Evolutionary conservation across 495 filamentous ascomycete species (phyloP).

Genomic region (Barbatosphaeria neglecta): DNA sequence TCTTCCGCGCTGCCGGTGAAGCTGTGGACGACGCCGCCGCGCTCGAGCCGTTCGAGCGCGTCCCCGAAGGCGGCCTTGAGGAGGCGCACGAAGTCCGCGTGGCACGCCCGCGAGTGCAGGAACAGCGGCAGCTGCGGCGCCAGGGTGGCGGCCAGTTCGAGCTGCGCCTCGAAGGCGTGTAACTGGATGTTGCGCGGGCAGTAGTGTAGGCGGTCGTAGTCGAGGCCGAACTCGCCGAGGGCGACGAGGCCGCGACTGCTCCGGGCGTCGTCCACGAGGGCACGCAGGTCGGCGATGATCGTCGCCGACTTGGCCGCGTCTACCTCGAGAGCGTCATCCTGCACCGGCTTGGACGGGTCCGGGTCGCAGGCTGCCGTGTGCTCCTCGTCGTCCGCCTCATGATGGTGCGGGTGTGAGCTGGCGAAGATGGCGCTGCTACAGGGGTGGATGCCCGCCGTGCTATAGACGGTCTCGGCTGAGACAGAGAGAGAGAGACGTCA

Average conservation of each 20-base stretch:
- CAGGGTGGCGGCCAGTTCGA: constrained; percentile 53
- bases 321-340: constrained; percentile 24
- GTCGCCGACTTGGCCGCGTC: constrained; percentile 19
- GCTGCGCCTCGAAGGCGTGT: constrained; percentile 72
- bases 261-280: constrained; percentile 32
- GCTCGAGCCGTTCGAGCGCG: constrained; percentile 46
- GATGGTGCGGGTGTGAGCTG: constrained; percentile 43
- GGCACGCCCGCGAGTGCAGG: constrained; percentile 77
- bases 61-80: constrained; percentile 32
- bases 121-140: constrained; percentile 75
- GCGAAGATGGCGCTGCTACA: constrained; percentile 63
- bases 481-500: background rate
- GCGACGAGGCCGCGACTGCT: constrained; percentile 50
- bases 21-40: constrained; percentile 72
- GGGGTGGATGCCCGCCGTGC: constrained; percentile 88
- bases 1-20: constrained; percentile 82
- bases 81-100: constrained; percentile 66
- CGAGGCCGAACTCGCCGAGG: constrained; percentile 91
- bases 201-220: constrained; percentile 84
- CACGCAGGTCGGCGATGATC: constrained; percentile 49
- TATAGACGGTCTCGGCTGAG: constrained; percentile 67
- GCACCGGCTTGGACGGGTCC: constrained; percentile 24
- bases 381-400: constrained; percentile 23
- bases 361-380: constrained; percentile 33
- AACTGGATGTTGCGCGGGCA: constrained; percentile 66